Base-by-base conservation (phyloP, 2,329 filamentous ascomycete species). In the Furcasterigmium furcatum region DNA sequence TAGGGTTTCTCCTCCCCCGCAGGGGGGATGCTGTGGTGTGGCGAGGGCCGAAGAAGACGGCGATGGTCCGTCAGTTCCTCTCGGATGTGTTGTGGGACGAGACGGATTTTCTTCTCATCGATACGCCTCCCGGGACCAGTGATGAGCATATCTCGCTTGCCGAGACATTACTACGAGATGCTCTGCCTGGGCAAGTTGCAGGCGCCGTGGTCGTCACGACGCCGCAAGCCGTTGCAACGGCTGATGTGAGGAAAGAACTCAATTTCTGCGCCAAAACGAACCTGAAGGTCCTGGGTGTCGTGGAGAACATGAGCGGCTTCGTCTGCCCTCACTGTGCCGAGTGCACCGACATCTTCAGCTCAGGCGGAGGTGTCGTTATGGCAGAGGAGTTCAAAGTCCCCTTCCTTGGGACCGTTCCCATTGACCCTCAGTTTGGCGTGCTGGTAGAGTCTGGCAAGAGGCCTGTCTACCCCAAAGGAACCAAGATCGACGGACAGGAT, bases 1-100 rank as follows among this genome's bases (percentile, higher is more conserved):
- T 99, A 2, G 94, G 91, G 3, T 97, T 99, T 58, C 78, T 99
- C 7, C 77, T 99, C 6, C 84, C 85, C 4, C 81, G 84, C 50
- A 77, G 92, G 56, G 88, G 88, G 51, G 91, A 96, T 57, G 92
- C 94, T 0, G 91, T 99, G 0, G 94, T 99, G 32, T 99, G 94
- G 94, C 82, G 94, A 44, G 94, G 94, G 0, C 94, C 94, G 3
- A 99, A 99, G 70, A 99, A 99, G 72, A 99, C 94, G 5, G 94
- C 94, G 42, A 99, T 99, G 94, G 90, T 99, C 47, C 84, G 91
- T 34, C 94, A 99, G 65, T 99, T 99, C 62, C 74, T 99, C 22
- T 87, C 88, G 1, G 91, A 96, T 60, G 91, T 96, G 5, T 76
- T 89, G 24, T 97, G 94, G 94, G 79, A 82, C 44, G 79, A 85